Conservation (phyloP, 1,139 yeast genomes). For the Wickerhamomyces sp. region DNA sequence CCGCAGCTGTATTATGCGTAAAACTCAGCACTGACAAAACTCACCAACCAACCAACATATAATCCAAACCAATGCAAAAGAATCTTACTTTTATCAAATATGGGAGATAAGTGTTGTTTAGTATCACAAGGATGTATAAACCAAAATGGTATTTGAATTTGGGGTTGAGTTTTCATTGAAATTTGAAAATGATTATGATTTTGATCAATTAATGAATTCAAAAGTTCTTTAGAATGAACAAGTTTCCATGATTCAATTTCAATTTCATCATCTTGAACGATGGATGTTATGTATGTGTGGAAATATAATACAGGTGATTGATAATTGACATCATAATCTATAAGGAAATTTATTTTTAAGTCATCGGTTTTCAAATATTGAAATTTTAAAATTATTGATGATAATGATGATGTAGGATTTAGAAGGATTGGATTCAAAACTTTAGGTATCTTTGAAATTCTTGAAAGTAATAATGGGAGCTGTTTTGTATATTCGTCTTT, state of each 20-base stretch:
- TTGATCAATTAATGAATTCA: background rate
- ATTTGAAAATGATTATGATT: background rate
- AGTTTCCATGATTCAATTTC: conserved; percentile 8
- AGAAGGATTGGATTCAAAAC: no score
- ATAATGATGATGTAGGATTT: no score
- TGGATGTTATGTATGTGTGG: background rate
- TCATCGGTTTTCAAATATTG: background rate
- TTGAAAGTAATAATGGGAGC: no score
- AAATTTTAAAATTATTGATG: no score
- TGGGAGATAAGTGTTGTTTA: conserved; percentile 11
- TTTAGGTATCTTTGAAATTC: no score
- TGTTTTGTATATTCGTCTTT: no score
- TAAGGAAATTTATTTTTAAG: background rate
- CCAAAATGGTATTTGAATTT: conserved; percentile 12
- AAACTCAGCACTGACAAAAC: conserved; percentile 1
- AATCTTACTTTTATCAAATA: background rate
- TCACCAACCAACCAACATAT: conserved; percentile 8
- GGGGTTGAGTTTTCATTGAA: conserved; percentile 3
- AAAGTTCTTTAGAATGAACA: background rate
- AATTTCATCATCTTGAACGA: background rate
- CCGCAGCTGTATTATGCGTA: conserved; percentile 2
- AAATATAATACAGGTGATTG: conserved; percentile 4
- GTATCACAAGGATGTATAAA: conserved; percentile 28
- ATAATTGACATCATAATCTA: conserved; percentile 1
- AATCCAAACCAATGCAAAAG: conserved; percentile 22